Evolutionary conservation across 106 monocot species (phyloP), one percentile per base, ranked within the genome.

Genomic region (Acorus gramineus): DNA sequence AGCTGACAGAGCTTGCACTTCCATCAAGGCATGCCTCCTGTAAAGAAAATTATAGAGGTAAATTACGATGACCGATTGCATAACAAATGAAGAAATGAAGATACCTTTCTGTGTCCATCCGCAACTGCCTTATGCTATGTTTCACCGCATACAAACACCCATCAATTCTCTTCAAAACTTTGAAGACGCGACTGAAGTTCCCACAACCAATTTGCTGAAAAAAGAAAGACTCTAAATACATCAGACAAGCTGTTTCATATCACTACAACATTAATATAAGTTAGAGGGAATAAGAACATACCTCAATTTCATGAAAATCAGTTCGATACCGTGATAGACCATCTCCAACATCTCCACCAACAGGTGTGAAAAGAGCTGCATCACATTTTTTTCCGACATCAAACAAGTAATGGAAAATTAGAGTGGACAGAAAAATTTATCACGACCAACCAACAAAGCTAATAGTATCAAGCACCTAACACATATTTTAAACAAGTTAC

Each of bases 301-400:
- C 95, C 86, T 91, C 91, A 52, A 96, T 76, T 74, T 91, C 96
- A 78, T 91, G 96, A 55, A 91, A 96, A 77, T 96, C 96, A 43
- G 91, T 87, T 14, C 67, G 82, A 65, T 96, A 96, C 9, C 96
- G 81, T 66, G 96, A 83, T 59, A 90, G 80, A 8, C 81, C 80
- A 66, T 83, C 85, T 57, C 86, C 80, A 57, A 28, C 28, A 28
- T 28, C 28, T 28, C 73, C 82, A 63, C 59, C 28, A 28, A 82
- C 51, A 48, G 62, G 67, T 46, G 74, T 77, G 61, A 60, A 79
- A 72, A 76, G 80, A 52, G 80, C 94, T 89, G 76, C 69, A 80
- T 42, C 43, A 28, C 28, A 28, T 28, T 28, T 28, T 28, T 28
- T 28, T 28, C 1, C 28, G 28, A 28, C 28, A 28, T 28, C 28